phyloP scores from a whole-genome alignment of 176 grass and related monocot species.

The Oryza brachyantha region DNA sequence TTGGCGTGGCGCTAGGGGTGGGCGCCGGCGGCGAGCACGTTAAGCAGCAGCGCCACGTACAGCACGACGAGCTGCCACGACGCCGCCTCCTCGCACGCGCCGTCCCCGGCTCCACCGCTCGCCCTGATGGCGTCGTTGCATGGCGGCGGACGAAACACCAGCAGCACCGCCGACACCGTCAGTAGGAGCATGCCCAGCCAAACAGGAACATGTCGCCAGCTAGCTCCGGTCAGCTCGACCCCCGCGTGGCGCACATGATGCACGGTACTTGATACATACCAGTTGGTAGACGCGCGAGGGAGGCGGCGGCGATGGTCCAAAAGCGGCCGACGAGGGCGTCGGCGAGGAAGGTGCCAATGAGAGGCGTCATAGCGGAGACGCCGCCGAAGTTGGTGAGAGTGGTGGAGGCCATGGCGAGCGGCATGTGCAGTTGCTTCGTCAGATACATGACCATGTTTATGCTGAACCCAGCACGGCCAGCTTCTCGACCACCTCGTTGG shows the following conservation, averaged over 20 bases:
- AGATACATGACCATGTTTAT: slow-evolving; percentile 87
- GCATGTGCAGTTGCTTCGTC: slow-evolving; percentile 74
- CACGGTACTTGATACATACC: no score
- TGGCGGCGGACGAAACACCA: slow-evolving; percentile 50
- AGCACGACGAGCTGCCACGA: slow-evolving; percentile 70
- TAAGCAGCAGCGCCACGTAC: slow-evolving; percentile 56
- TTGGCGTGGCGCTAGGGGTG: no score
- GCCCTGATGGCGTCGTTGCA: slow-evolving; percentile 26
- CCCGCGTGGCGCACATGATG: no score
- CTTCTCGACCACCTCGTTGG: slow-evolving; percentile 83
- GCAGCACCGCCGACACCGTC: slow-evolving; percentile 66
- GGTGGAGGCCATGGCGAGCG: slow-evolving; percentile 71
- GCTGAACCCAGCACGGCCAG: slow-evolving; percentile 73
- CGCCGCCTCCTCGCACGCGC: slow-evolving; percentile 49
- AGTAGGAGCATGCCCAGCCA: slow-evolving; percentile 65
- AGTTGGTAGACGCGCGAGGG: slow-evolving; percentile 64
- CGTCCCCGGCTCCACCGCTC: slow-evolving; percentile 14
- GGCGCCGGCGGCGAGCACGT: slow-evolving; percentile 69
- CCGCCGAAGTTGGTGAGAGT: slow-evolving; percentile 79
- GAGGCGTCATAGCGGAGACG: slow-evolving; percentile 60
- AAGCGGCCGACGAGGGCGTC: slow-evolving; percentile 75
- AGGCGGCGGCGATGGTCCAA: slow-evolving; percentile 69
- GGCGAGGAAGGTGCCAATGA: slow-evolving; percentile 80
- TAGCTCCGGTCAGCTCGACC: neutral
- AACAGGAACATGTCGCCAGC: neutral